Evolutionary conservation across 805 yeast genomes (phyloP), one percentile per base, ranked within the genome.

Genomic region (Jamesozyma jinghongensis): DNA sequence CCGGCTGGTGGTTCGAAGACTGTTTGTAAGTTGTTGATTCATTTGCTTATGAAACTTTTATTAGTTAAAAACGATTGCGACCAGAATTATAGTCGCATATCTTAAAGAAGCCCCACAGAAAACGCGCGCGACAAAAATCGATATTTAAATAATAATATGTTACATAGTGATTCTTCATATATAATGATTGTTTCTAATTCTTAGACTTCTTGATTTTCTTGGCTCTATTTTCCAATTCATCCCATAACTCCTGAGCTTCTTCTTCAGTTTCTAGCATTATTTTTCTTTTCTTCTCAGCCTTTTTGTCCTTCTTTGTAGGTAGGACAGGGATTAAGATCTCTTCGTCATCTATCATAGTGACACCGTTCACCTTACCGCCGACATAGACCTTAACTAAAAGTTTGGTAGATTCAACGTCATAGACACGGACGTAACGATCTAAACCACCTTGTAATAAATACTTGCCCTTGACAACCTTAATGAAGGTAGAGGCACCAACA

Each of bases 391-490:
- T 86, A 6, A 77, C 86, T 12, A 63, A 38, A 37, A 76, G 66
- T 34, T 74, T 73, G 38, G 94, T 70, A 1, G 77, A 62, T 2
- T 63, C 64, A 4, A 77, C 56, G 45, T 86, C 81, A 61, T 74
- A 90, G 3, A 84, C 85, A 43, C 96, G 73, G 20, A 85, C 69
- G 53, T 86, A 90, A 53, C 95, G 71, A 56, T 92, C 98, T 18
- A 88, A 70, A 0, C 96, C 94, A 34, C 94, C 97, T 16, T 85
- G 70, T 2, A 79, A 78, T 6, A 88, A 53, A 22, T 81, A 55
- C 8, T 69, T 68, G 4, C 66, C 60, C 20, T 34, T 53, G 3
- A 38, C 26, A 8, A 55, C 40, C 27, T 46, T 40, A 16, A 60
- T 43, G 40, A 44, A 56, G 16, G 59, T 45, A 3, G 63, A 47